Base-by-base conservation (phyloP, 1,284 basidiomycete genomes). In the Chalciporus piperatoides region DNA sequence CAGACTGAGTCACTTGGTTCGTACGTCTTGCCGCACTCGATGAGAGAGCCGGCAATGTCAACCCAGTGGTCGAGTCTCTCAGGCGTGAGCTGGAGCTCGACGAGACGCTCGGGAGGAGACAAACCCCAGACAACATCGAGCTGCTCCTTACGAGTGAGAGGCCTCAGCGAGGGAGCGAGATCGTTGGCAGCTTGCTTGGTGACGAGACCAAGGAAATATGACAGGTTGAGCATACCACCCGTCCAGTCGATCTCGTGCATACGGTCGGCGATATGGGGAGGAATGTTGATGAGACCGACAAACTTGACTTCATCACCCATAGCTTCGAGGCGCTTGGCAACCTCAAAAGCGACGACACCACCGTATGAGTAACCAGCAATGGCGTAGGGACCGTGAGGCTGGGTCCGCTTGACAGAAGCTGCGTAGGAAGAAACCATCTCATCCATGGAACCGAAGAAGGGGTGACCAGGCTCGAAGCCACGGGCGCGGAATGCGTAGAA, bases 341-440 rank as follows among this genome's bases (percentile, higher is more conserved):
- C 67, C 54, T 79, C 75, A 47, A 73, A 78, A 7, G 73, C 74
- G 2, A 74, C 68, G 27, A 71, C 71, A 37, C 76, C 76, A 32
- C 76, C 77, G 43, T 74, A 78, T 25, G 71, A 74, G 67, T 78
- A 78, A 8, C 77, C 76, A 0, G 70, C 75, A 21, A 78, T 58
- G 37, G 70, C 68, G 48, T 73, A 78, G 0, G 77, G 76, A 0
- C 76, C 76, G 2, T 53, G 57, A 4, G 74, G 69, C 41, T 72
- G 70, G 0, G 62, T 59, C 4, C 59, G 59, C 54, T 69, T 67
- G 19, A 77, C 67, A 4, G 68, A 69, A 1, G 57, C 54, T 5
- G 69, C 64, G 49, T 78, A 78, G 14, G 61, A 63, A 4, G 64
- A 62, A 2, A 73, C 71, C 63, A 77, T 75, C 56, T 77, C 73